phyloP scores from a whole-genome alignment of 352 stramenopile genomes.

The Globisporangium camurandrum region DNA sequence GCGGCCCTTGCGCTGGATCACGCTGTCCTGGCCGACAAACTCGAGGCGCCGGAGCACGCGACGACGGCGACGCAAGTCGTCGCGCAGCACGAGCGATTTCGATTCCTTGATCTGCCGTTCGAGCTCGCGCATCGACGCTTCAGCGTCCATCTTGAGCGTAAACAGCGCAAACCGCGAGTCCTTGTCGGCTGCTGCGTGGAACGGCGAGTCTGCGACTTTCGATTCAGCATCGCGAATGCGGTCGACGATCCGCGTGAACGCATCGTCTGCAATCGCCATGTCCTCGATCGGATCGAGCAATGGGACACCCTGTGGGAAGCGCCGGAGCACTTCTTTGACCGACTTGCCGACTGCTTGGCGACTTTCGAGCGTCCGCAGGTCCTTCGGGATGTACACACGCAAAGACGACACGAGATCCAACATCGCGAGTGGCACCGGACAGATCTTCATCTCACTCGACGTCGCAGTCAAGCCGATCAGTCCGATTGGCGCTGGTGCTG shows the following conservation, averaged over 20 bases:
- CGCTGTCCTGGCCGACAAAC: slow-evolving; percentile 92
- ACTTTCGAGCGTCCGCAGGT: slow-evolving; percentile 62
- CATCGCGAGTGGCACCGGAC: slow-evolving; percentile 69
- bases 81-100: slow-evolving; percentile 95
- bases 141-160: slow-evolving; percentile 88
- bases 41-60: slow-evolving; percentile 94
- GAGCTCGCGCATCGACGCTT: slow-evolving; percentile 89
- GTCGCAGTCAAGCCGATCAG: slow-evolving; percentile 49
- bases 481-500: slow-evolving; percentile 42
- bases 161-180: slow-evolving; percentile 81
- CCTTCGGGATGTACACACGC: slow-evolving; percentile 82
- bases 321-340: slow-evolving; percentile 64
- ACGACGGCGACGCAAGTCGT: slow-evolving; percentile 94
- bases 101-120: slow-evolving; percentile 92
- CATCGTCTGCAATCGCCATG: slow-evolving; percentile 89
- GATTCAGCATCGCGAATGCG: slow-evolving; percentile 66
- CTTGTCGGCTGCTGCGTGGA: slow-evolving; percentile 72
- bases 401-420: slow-evolving; percentile 72
- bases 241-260: slow-evolving; percentile 88
- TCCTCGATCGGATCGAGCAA: slow-evolving; percentile 93
- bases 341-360: slow-evolving; percentile 74
- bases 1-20: slow-evolving; percentile 99
- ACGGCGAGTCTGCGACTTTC: slow-evolving; percentile 56
- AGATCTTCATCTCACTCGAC: slow-evolving; percentile 80
- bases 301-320: slow-evolving; percentile 80